Percentiles rank a stretch among this genome's conserved stretches.
Evolutionary conservation across 306 rosid genomes (phyloP).

Genomic region (Dryas drummondii): DNA sequence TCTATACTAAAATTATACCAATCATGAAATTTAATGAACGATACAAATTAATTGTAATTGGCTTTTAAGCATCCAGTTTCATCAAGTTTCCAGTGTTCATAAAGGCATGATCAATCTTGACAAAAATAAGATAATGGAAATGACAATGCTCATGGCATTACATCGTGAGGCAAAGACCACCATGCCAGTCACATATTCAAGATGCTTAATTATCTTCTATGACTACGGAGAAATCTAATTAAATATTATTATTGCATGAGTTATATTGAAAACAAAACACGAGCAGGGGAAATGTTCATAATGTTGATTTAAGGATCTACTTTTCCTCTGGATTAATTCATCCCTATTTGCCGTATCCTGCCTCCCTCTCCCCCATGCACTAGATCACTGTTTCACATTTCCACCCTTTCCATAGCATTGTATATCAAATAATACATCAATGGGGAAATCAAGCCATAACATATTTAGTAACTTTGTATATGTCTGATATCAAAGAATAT

Average conservation of each 20-base stretch:
- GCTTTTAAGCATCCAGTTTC: neutral
- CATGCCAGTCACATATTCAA: neutral
- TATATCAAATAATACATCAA: neutral
- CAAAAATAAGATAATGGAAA: neutral
- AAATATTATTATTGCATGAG: neutral
- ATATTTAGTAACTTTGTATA: too few relatives aligned
- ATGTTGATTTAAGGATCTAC: neutral
- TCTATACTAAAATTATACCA: neutral
- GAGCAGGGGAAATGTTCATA: neutral
- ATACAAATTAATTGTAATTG: neutral
- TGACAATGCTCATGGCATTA: neutral
- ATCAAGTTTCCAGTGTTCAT: neutral
- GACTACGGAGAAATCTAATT: neutral
- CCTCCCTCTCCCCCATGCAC: neutral
- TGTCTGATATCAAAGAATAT: neutral
- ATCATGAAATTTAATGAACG: neutral
- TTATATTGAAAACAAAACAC: neutral
- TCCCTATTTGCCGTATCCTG: neutral
- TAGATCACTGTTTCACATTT: neutral
- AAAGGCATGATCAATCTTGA: neutral
- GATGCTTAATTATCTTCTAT: conserved; percentile 2
- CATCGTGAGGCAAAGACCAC: neutral
- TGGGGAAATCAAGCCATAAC: neutral
- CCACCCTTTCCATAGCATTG: neutral
- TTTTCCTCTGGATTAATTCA: neutral